Conservation (phyloP, 2,329 filamentous ascomycete genomes). For the Arachnomyces sp. region DNA sequence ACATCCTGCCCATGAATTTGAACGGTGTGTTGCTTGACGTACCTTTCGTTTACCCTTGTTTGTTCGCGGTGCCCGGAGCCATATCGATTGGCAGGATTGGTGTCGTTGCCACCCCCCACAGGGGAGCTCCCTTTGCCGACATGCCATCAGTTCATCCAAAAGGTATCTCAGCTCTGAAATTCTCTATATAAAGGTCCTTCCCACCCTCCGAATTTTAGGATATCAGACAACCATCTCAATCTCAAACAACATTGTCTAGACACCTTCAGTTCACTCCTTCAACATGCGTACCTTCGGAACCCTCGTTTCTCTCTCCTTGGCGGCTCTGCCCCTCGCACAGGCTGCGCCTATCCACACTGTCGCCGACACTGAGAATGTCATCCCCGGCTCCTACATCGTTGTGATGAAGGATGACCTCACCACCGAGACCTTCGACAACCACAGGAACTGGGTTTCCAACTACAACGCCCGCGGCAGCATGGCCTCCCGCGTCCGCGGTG, state of each 20-base stretch:
- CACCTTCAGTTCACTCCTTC: not conserved
- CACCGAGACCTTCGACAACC: slow-evolving; percentile 6
- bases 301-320: slow-evolving; percentile 8
- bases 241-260: too few species aligned
- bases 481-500: not conserved
- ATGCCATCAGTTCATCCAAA: too few species aligned
- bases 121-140: too few species aligned
- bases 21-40: too few species aligned
- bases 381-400: slow-evolving; percentile 10
- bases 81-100: too few species aligned
- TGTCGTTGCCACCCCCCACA: too few species aligned
- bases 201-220: not conserved
- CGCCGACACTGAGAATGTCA: not conserved
- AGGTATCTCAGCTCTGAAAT: too few species aligned
- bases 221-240: too few species aligned
- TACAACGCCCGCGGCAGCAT: slow-evolving; percentile 4
- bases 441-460: slow-evolving; percentile 8
- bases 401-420: slow-evolving; percentile 11
- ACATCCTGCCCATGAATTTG: too few species aligned
- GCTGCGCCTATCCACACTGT: slow-evolving; percentile 9
- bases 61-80: too few species aligned
- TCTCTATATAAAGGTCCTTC: slow-evolving; percentile 1
- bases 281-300: slow-evolving; percentile 10
- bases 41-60: too few species aligned
- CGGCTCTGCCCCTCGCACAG: slow-evolving; percentile 8